Conservation (phyloP, 495 filamentous ascomycete genomes). For the Daldinia loculata region DNA sequence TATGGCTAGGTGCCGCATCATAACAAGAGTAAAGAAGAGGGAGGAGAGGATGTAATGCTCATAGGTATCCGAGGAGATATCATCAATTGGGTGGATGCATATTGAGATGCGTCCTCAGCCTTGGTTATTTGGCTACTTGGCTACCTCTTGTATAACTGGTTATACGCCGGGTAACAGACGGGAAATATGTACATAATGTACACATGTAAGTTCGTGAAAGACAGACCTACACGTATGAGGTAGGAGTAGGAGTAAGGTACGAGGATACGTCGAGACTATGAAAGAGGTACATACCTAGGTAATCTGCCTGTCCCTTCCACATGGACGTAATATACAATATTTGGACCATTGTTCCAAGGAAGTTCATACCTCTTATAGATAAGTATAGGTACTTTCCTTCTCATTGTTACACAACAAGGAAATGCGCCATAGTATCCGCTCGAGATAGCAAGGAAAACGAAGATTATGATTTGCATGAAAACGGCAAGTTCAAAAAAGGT, state of each 20-base stretch:
- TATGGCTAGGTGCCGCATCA: conserved; percentile 18
- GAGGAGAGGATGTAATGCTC: conserved; percentile 12
- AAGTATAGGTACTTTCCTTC: too few species aligned
- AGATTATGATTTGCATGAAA: too few species aligned
- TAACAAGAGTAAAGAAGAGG: conserved; percentile 12
- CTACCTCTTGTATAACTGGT: background rate
- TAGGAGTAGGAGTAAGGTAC: conserved; percentile 1
- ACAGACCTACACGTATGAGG: background rate
- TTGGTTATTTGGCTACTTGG: conserved; percentile 3
- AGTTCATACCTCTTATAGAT: too few species aligned
- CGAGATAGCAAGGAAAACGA: background rate
- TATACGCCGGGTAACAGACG: background rate
- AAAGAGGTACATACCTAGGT: background rate
- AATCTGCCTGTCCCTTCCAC: background rate
- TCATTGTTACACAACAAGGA: too few species aligned
- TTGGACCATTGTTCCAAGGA: too few species aligned
- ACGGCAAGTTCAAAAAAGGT: background rate
- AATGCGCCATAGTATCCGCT: background rate
- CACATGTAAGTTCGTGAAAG: background rate
- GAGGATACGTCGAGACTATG: background rate
- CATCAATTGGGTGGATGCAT: conserved; percentile 25
- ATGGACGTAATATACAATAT: too few species aligned
- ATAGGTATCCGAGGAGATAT: conserved; percentile 19
- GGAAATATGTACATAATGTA: background rate
- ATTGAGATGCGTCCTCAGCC: conserved; percentile 19